Base-by-base conservation (phyloP, 129 eudicot species). In the Kitagawia praeruptora region DNA sequence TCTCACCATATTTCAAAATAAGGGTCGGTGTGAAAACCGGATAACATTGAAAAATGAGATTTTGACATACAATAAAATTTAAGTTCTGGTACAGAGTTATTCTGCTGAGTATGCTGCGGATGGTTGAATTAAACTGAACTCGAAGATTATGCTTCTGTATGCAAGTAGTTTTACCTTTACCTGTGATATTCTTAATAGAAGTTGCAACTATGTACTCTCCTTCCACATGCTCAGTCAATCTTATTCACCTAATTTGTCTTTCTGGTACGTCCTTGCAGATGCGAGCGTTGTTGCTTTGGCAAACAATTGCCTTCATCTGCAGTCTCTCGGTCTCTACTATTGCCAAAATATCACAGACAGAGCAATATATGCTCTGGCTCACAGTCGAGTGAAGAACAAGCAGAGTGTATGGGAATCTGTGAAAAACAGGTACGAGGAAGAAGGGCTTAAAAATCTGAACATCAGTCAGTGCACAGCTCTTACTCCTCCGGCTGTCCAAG, bases 401-500 rank as follows among this genome's bases (percentile, higher is more conserved):
- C 87, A 81, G 45, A 87, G 81, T 25, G 77, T 89, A 47, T 91
- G 90, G 96, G 88, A 84, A 40, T 79, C 96, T 16, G 82, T 82
- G 66, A 91, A 85, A 81, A 85, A 81, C 82, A 78, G 87, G 42
- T 83, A 76, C 49, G 90, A 87, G 67, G 91, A 88, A 11, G 92
- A 92, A 74, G 98, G 98, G 70, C 97, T 93, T 8, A 88, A 80
- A 82, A 93, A 85, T 69, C 89, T 93, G 42, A 93, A 93, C 87
- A 93, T 93, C 67, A 93, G 98, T 86, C 98, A 93, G 83, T 93
- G 98, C 89, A 91, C 96, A 2, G 97, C 98, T 58, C 88, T 93
- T 31, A 93, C 98, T 23, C 98, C 98, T 2, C 98, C 97, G 4
- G 98, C 98, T 14, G 98, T 93, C 14, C 98, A 93, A 84, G 98